phyloP scores from a whole-genome alignment of 257 asterid species.

The Solanum dulcamara region DNA sequence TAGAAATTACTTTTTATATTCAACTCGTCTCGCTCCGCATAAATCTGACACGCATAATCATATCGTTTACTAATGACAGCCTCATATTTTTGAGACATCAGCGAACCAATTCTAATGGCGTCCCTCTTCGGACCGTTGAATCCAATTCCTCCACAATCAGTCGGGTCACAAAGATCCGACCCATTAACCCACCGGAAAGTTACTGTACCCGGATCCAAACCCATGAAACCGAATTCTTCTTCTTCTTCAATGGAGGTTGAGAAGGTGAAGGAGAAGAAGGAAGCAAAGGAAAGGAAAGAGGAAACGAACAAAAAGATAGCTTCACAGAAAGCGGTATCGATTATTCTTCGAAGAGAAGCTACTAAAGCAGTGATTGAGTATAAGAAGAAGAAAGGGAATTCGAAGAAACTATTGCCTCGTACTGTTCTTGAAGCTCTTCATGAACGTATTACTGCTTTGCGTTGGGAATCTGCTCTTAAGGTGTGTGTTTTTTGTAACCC shows the following conservation, averaged over 20 bases:
- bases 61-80: too few relatives aligned
- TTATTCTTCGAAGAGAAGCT: conserved; percentile 83
- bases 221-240: conserved; percentile 2
- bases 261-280: conserved; percentile 36
- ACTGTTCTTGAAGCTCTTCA: conserved; percentile 86
- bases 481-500: background rate
- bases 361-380: conserved; percentile 61
- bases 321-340: conserved; percentile 73
- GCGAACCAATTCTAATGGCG: too few relatives aligned
- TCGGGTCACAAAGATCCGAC: background rate
- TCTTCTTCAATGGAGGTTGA: conserved; percentile 3
- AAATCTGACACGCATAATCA: too few relatives aligned
- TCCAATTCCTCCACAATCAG: background rate
- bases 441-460: conserved; percentile 84
- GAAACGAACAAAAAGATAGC: conserved; percentile 73
- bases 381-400: conserved; percentile 50
- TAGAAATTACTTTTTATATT: too few relatives aligned
- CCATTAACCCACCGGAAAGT: background rate
- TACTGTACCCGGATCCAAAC: background rate
- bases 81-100: too few relatives aligned
- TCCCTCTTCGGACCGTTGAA: background rate
- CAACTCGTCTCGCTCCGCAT: too few relatives aligned
- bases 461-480: conserved; percentile 97
- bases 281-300: conserved; percentile 49
- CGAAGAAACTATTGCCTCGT: conserved; percentile 63